Evolutionary conservation across 495 filamentous ascomycete genomes (phyloP).

Genomic region (Penicillium macrosclerotiorum): DNA sequence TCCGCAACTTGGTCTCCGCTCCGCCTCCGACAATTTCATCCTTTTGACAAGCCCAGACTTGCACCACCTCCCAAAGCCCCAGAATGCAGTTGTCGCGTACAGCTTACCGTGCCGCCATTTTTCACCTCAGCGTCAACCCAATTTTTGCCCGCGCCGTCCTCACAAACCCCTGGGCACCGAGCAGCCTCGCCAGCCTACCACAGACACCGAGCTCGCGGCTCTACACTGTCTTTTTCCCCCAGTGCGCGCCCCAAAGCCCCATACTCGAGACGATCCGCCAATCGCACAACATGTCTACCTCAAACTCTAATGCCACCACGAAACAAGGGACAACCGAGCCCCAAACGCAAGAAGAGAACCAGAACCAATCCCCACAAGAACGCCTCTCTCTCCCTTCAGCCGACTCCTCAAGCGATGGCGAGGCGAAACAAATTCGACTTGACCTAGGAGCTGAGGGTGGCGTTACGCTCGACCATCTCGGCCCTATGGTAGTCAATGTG

Average conservation of each 20-base stretch:
- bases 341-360: slow-evolving; percentile 10
- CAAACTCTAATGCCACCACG: not conserved
- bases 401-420: slow-evolving; percentile 11
- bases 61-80: slow-evolving; percentile 2
- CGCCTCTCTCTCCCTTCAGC: slow-evolving; percentile 31
- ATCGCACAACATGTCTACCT: slow-evolving; percentile 21
- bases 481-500: slow-evolving; percentile 65
- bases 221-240: slow-evolving; percentile 24
- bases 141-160: slow-evolving; percentile 22
- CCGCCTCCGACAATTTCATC: slow-evolving; percentile 11
- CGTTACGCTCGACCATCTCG: slow-evolving; percentile 56
- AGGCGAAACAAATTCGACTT: slow-evolving; percentile 24
- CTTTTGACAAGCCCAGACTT: slow-evolving; percentile 3
- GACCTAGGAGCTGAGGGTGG: slow-evolving; percentile 47
- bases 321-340: slow-evolving; percentile 12
- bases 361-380: slow-evolving; percentile 9
- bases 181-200: not conserved
- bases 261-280: slow-evolving; percentile 5
- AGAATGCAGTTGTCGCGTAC: slow-evolving; percentile 28
- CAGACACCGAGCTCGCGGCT: slow-evolving; percentile 13
- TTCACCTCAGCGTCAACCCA: slow-evolving; percentile 28
- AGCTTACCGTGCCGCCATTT: slow-evolving; percentile 28
- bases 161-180: slow-evolving; percentile 5
- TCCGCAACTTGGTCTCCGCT: slow-evolving; percentile 31
- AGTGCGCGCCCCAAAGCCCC: slow-evolving; percentile 16